Base-by-base conservation (phyloP, 495 filamentous ascomycete genomes). In the Aspergillus homomorphus region DNA sequence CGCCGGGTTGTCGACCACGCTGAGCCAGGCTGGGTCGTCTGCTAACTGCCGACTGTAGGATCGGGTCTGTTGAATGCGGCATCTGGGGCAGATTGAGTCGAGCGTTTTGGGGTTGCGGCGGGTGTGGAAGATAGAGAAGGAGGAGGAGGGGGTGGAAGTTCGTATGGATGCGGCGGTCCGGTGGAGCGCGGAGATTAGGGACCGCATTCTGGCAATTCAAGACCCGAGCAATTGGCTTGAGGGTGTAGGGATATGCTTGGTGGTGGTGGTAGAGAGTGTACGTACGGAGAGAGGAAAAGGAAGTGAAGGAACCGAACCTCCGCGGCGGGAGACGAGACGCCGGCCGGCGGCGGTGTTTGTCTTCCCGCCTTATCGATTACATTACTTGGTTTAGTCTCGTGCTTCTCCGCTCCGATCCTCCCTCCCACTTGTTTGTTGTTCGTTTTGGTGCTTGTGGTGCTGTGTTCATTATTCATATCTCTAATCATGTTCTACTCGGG, bases 1-100 rank as follows among this genome's bases (percentile, higher is more conserved):
- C 2, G 91, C 82, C 3, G 94, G 91, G 62, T 90, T 85, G 75
- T 98, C 94, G 53, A 97, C 80, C 57, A 96, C 84, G 2, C 90
- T 93, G 26, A 83, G 75, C 77, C 92, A 96, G 66, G 73, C 74
- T 0, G 87, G 86, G 66, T 88, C 80, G 66, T 92, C 88, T 65
- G 77, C 87, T 26, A 65, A 22, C 44, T 69, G 65, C 14, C 51
- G 45, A 16, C 61, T 53, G 53, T 59, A 64, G 51, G 62, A 68
- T 24, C 73, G 74, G 45, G 66, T 65, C 51, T 79, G 76, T 49
- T 77, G 73, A 8, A 63, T 57, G 44, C 70, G 73, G 54, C 72
- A 77, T 68, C 70, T 63, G 48, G 68, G 57, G 66, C 70, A 76
- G 54, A 75, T 69, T 10, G 69, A 73, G 51, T 75, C 67, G 23